A percentile compares a stretch with the other conserved stretches of the same genome.
Evolutionary conservation across 176 grass and related monocot species (phyloP).

Genomic region (Otatea glauca): DNA sequence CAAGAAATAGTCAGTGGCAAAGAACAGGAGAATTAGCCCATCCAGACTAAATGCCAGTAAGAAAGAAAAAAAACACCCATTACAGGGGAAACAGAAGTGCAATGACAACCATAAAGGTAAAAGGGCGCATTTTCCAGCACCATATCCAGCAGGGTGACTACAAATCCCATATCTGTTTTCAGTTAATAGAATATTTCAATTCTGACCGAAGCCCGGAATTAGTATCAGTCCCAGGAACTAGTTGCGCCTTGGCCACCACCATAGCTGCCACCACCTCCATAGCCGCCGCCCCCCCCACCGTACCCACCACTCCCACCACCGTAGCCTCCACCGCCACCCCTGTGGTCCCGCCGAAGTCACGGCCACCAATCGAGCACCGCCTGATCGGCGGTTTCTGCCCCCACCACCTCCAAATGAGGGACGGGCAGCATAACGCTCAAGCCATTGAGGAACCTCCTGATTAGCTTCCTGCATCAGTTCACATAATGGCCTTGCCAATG

Average conservation of each 20-base stretch:
- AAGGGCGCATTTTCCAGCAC: constrained; percentile 34
- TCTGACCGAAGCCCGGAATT: not conserved
- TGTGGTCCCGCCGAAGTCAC: constrained; percentile 71
- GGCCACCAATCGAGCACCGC: constrained; percentile 69
- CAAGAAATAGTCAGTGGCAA: not conserved
- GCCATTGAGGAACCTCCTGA: constrained; percentile 85
- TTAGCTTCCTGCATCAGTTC: constrained; percentile 86
- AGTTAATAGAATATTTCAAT: not conserved
- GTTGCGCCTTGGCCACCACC: constrained; percentile 54
- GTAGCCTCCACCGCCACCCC: constrained; percentile 49
- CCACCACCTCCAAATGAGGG: constrained; percentile 66
- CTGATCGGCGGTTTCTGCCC: constrained; percentile 67
- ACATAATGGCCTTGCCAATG: constrained; percentile 54
- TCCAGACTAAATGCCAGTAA: not conserved
- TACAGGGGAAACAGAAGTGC: constrained; percentile 13
- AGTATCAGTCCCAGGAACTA: constrained; percentile 79
- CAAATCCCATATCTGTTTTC: constrained; percentile 50
- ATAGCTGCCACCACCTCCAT: constrained; percentile 47
- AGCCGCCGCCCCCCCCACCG: not conserved
- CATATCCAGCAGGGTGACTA: constrained; percentile 39
- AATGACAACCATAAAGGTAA: constrained; percentile 40
- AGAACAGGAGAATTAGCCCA: not conserved
- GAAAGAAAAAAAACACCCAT: not conserved
- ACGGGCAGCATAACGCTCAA: constrained; percentile 60
- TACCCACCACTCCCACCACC: not conserved